Percentiles rank a stretch among this genome's conserved stretches.
These are phyloP conservation scores for Lachancea waltii DNA, from an alignment of 805 yeast species.

Conservation along the genomic window DNA sequence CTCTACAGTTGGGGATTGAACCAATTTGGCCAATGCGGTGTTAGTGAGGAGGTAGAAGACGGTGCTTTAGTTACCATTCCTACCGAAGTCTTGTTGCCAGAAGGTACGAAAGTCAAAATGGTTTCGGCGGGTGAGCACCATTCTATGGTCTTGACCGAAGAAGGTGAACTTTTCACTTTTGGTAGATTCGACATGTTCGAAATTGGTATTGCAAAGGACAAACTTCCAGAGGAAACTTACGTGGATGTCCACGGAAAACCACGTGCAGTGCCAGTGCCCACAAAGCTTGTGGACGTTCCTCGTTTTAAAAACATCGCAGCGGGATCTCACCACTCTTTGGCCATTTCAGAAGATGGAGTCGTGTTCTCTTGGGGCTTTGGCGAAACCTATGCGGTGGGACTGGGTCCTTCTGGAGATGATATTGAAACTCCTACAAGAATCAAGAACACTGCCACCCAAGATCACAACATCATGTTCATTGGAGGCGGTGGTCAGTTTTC, in stretches of 20 bases:
- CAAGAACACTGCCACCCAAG: slow-evolving; percentile 87
- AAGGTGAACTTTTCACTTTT: slow-evolving; percentile 74
- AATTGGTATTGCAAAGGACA: slow-evolving; percentile 64
- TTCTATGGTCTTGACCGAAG: slow-evolving; percentile 62
- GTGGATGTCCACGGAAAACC: slow-evolving; percentile 74
- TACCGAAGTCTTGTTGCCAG: slow-evolving; percentile 59
- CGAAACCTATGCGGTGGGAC: slow-evolving; percentile 93
- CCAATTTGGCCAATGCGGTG: slow-evolving; percentile 95
- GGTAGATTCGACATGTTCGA: slow-evolving; percentile 95
- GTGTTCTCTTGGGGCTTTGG: slow-evolving; percentile 97
- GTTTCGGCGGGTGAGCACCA: slow-evolving; percentile 96
- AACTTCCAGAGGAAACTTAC: slow-evolving; percentile 65
- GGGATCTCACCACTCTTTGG: slow-evolving; percentile 91
- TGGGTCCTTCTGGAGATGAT: slow-evolving; percentile 84
- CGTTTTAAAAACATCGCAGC: slow-evolving; percentile 55
- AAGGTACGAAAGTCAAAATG: slow-evolving; percentile 47
- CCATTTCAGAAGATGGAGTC: slow-evolving; percentile 75
- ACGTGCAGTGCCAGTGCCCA: slow-evolving; percentile 82
- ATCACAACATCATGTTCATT: slow-evolving; percentile 58
- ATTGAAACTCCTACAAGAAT: slow-evolving; percentile 84
- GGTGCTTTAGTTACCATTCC: slow-evolving; percentile 79
- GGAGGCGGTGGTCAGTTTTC: slow-evolving; percentile 99
- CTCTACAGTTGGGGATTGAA: slow-evolving; percentile 93
- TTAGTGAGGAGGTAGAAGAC: slow-evolving; percentile 69
- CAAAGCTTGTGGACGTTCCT: slow-evolving; percentile 55